phyloP scores from a whole-genome alignment of 2,329 filamentous ascomycete genomes.

The Fusarium begoniae region DNA sequence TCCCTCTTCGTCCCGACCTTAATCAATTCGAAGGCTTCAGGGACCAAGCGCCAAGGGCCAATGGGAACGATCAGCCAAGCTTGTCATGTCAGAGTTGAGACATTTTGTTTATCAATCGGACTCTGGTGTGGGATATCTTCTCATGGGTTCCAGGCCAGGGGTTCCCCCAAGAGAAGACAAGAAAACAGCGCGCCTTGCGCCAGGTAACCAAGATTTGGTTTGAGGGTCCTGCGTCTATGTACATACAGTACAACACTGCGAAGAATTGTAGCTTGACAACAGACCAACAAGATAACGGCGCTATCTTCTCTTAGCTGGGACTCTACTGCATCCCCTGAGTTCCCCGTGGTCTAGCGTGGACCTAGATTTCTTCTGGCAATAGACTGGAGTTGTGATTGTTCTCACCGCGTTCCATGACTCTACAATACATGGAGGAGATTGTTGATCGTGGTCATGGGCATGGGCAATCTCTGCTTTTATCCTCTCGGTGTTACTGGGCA shows the following conservation, averaged over 20 bases:
- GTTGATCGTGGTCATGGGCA: not conserved
- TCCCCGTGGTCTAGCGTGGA: slow-evolving; percentile 25
- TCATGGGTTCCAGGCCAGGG: not conserved
- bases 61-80: slow-evolving; percentile 7
- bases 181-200: slow-evolving; percentile 10
- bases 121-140: slow-evolving; percentile 1
- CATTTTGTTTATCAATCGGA: slow-evolving; percentile 27
- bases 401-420: slow-evolving; percentile 25
- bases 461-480: slow-evolving; percentile 23
- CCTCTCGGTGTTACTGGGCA: slow-evolving; percentile 14
- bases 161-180: not conserved
- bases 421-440: not conserved
- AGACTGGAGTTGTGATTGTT: slow-evolving; percentile 10
- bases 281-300: slow-evolving; percentile 32
- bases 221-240: not conserved
- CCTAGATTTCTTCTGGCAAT: slow-evolving; percentile 23
- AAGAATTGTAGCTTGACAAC: not conserved
- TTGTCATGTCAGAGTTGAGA: not conserved
- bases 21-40: slow-evolving; percentile 2
- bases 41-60: slow-evolving; percentile 12
- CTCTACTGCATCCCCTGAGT: slow-evolving; percentile 31
- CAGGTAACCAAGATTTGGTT: slow-evolving; percentile 10
- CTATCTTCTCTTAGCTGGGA: slow-evolving; percentile 32
- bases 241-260: not conserved
- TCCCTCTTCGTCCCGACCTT: not conserved